Percentiles rank a stretch among this genome's conserved stretches.
Evolutionary conservation across 768 basidiomycete genomes (phyloP).

Genomic region (Suillus bovinus): DNA sequence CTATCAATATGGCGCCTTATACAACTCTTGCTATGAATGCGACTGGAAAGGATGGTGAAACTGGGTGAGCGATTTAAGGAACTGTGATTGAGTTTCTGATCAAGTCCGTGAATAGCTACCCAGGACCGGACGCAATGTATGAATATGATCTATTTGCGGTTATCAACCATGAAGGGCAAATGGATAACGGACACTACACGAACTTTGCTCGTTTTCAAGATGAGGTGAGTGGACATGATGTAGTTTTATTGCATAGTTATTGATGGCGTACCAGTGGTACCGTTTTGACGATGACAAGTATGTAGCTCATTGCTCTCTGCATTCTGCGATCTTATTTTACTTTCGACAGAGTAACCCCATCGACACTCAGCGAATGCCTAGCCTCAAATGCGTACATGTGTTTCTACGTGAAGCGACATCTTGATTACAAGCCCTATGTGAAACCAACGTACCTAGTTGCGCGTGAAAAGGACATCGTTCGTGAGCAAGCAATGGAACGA

Average conservation of each 20-base stretch:
- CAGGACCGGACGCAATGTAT: slow-evolving; percentile 69
- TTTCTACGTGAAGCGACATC: slow-evolving; percentile 88
- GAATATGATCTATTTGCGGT: slow-evolving; percentile 92
- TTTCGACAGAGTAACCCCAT: slow-evolving; percentile 60
- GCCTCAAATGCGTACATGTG: slow-evolving; percentile 88
- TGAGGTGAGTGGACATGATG: slow-evolving; percentile 55
- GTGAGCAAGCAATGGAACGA: slow-evolving; percentile 56
- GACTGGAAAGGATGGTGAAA: slow-evolving; percentile 43
- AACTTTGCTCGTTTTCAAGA: slow-evolving; percentile 83
- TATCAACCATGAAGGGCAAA: slow-evolving; percentile 91
- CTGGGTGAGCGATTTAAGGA: slow-evolving; percentile 24
- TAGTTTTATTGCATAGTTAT: slow-evolving; percentile 1
- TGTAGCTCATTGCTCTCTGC: slow-evolving; percentile 24
- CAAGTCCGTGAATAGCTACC: slow-evolving; percentile 33
- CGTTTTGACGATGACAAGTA: slow-evolving; percentile 94
- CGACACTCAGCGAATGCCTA: slow-evolving; percentile 68
- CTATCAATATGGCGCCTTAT: slow-evolving; percentile 87
- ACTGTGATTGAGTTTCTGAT: background rate
- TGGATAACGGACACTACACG: slow-evolving; percentile 95
- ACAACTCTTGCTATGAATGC: slow-evolving; percentile 63
- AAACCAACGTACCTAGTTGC: slow-evolving; percentile 67
- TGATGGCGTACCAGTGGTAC: slow-evolving; percentile 66
- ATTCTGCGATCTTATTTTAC: slow-evolving; percentile 12
- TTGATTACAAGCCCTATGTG: slow-evolving; percentile 77
- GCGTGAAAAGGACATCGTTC: slow-evolving; percentile 64